Conservation (phyloP, 768 basidiomycete species). For the Candolleomyces aberdarensis region DNA sequence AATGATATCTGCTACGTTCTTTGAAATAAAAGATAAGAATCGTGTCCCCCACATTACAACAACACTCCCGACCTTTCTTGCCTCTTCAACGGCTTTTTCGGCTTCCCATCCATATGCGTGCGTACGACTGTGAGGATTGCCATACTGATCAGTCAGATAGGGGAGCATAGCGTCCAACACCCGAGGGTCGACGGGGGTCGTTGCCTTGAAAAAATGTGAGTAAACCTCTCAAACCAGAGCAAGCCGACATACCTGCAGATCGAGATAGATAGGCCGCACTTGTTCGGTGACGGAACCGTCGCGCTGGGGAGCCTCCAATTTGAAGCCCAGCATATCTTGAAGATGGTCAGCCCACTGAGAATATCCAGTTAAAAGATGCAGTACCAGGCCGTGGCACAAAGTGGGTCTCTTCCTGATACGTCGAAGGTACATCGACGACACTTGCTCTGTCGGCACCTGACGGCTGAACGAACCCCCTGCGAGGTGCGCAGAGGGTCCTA, state of each 20-base stretch:
- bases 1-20: conserved; percentile 91
- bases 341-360: conserved; percentile 3
- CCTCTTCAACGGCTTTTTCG: conserved; percentile 90
- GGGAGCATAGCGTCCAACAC: conserved; percentile 98
- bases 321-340: conserved; percentile 87
- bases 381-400: conserved; percentile 70
- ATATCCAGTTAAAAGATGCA: conserved; percentile 6
- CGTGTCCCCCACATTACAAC: neutral
- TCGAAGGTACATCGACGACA: conserved; percentile 76
- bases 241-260: conserved; percentile 76
- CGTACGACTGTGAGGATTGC: conserved; percentile 96
- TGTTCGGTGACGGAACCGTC: conserved; percentile 58
- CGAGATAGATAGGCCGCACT: conserved; percentile 91
- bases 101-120: conserved; percentile 99
- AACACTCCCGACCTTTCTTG: conserved; percentile 60
- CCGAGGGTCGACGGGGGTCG: conserved; percentile 95
- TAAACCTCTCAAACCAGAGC: conserved; percentile 4
- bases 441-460: conserved; percentile 80
- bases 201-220: conserved; percentile 57
- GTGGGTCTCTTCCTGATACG: conserved; percentile 65
- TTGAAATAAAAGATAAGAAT: conserved; percentile 3
- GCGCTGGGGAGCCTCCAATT: conserved; percentile 60
- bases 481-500: conserved; percentile 27
- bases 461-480: conserved; percentile 73
- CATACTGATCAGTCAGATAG: conserved; percentile 91